A percentile compares a stretch with the other conserved stretches of the same genome.
phyloP scores from a whole-genome alignment of 768 basidiomycete species.

The Trametes punicea region DNA sequence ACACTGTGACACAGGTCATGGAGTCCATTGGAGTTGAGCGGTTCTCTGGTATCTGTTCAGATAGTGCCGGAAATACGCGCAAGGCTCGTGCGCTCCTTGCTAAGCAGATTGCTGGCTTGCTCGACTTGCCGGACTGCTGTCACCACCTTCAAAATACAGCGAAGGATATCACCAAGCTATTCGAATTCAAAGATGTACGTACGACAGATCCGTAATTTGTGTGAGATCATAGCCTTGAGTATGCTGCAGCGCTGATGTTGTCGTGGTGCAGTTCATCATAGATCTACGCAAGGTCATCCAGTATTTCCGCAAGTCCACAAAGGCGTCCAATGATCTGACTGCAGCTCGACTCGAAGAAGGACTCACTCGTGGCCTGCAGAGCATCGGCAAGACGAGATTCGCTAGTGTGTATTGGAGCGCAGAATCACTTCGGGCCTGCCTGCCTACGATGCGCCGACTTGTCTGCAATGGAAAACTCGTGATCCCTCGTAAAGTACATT shows the following conservation, averaged over 20 bases:
- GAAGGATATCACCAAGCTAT: constrained; percentile 9
- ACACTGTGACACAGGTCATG: not conserved
- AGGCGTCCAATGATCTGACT: not conserved
- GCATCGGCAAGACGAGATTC: not conserved
- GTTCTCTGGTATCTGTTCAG: constrained; percentile 25
- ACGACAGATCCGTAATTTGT: not conserved
- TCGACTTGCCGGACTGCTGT: not conserved
- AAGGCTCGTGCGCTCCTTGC: not conserved
- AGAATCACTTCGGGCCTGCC: not conserved
- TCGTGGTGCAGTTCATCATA: not conserved
- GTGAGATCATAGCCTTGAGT: not conserved
- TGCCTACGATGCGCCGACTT: not conserved
- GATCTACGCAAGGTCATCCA: not conserved
- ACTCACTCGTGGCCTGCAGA: not conserved
- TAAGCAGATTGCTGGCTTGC: not conserved
- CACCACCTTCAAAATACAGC: constrained; percentile 7
- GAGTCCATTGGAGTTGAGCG: constrained; percentile 4
- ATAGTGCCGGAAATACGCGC: constrained; percentile 30
- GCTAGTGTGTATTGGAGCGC: not conserved
- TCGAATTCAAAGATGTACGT: not conserved
- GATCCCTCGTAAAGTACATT: not conserved
- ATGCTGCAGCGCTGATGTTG: no score
- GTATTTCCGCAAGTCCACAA: not conserved
- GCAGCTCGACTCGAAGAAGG: not conserved
- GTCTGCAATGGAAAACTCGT: not conserved